Conservation (phyloP, 78 protist species). For the Dictyostelium capitatum region DNA sequence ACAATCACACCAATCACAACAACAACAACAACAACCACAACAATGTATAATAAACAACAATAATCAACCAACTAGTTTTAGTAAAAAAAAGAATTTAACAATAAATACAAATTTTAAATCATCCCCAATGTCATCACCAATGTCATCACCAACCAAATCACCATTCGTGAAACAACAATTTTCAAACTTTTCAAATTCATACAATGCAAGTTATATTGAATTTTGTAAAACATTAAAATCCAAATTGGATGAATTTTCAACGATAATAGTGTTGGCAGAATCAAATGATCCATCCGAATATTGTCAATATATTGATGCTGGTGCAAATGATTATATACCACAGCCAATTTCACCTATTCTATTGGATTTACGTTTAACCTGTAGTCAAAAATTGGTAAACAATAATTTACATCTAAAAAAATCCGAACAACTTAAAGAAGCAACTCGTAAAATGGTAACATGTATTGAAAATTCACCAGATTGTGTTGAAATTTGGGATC, state of each 20-base stretch:
- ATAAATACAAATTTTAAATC: constrained; percentile 16
- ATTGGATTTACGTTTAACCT: constrained; percentile 36
- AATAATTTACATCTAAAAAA: constrained; percentile 18
- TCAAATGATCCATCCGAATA: constrained; percentile 29
- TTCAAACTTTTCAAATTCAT: background rate
- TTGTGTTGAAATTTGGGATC: constrained; percentile 67
- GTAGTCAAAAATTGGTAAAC: constrained; percentile 21
- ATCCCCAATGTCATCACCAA: constrained; percentile 13
- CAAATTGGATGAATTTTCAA: background rate
- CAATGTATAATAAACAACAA: background rate
- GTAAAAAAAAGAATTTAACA: constrained; percentile 2
- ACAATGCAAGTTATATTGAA: background rate
- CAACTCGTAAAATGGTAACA: constrained; percentile 27
- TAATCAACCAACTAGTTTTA: constrained; percentile 4
- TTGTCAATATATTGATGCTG: constrained; percentile 38
- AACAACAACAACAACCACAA: background rate
- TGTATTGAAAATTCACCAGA: constrained; percentile 57
- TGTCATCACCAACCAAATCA: background rate
- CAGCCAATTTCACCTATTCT: constrained; percentile 38
- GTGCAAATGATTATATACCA: constrained; percentile 58
- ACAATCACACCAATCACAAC: constrained; percentile 19
- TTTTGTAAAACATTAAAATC: constrained; percentile 17
- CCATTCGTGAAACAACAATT: background rate
- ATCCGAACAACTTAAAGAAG: constrained; percentile 6
- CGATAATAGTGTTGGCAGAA: constrained; percentile 5